Percentiles rank a stretch among this genome's conserved stretches.
Evolutionary conservation across 2,329 filamentous ascomycete species (phyloP).

Genomic region (Nigrospora oryzae): DNA sequence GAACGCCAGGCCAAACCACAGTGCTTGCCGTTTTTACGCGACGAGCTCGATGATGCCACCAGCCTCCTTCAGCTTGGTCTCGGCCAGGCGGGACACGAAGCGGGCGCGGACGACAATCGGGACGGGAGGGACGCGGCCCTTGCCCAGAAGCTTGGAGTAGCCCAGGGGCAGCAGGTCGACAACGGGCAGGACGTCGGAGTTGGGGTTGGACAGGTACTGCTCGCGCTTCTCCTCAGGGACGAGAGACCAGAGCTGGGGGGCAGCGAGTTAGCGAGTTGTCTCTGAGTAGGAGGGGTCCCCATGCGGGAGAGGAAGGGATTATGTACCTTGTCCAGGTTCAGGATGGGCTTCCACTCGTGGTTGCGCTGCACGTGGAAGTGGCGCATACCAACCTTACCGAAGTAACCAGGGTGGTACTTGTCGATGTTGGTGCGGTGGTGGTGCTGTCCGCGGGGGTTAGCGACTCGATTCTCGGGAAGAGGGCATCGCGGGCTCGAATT

Average conservation of each 20-base stretch:
- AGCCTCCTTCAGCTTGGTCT: slow-evolving; percentile 98
- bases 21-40: slow-evolving; percentile 48
- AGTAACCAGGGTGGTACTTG: slow-evolving; percentile 93
- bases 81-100: slow-evolving; percentile 92
- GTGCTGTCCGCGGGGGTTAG: slow-evolving; percentile 37
- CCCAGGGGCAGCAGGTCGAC: slow-evolving; percentile 95
- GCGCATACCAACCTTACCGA: slow-evolving; percentile 54
- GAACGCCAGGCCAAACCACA: no score
- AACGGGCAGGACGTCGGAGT: slow-evolving; percentile 89
- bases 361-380: slow-evolving; percentile 95
- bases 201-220: slow-evolving; percentile 72
- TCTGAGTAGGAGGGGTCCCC: not conserved
- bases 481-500: no score
- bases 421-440: slow-evolving; percentile 83
- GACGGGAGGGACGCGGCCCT: slow-evolving; percentile 89
- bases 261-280: not conserved
- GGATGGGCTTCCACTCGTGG: slow-evolving; percentile 96
- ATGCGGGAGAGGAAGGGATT: not conserved
- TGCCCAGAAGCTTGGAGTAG: slow-evolving; percentile 98
- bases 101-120: slow-evolving; percentile 91
- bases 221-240: slow-evolving; percentile 89
- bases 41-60: slow-evolving; percentile 95
- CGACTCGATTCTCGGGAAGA: no score
- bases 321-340: slow-evolving; percentile 98
- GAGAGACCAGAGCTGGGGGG: slow-evolving; percentile 80